Evolutionary conservation across 805 yeast genomes (phyloP), one percentile per base, ranked within the genome.

Genomic region (Candida golubevii): DNA sequence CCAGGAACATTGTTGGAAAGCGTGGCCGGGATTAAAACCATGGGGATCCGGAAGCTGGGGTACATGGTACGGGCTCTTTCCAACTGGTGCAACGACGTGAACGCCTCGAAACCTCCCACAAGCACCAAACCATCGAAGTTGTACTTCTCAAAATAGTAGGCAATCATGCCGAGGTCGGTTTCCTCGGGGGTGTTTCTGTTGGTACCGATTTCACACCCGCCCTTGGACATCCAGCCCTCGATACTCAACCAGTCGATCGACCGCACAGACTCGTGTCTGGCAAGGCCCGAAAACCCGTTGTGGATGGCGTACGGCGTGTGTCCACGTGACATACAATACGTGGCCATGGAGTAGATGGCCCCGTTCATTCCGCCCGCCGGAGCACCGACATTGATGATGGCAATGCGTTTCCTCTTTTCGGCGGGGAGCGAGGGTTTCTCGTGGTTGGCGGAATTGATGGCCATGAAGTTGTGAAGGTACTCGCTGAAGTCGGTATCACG

Each of bases 141-240:
- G 63, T 78, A 78, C 56, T 83, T 81, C 60, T 82, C 84, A 56
- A 85, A 79, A 55, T 83, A 77, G 62, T 77, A 85, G 1, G 91
- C 90, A 44, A 85, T 75, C 61, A 77, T 68, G 36, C 91, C 93
- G 45, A 79, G 69, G 64, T 85, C 53, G 27, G 53, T 83, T 41
- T 80, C 83, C 47, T 72, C 68, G 15, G 99, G 99, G 29, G 88
- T 74, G 35, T 83, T 73, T 60, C 99, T 79, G 74, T 93, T 93
- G 30, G 99, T 93, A 57, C 99, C 99, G 50, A 93, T 84, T 62
- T 90, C 97, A 28, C 97, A 88, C 27, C 99, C 99, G 58, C 99
- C 99, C 47, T 78, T 59, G 48, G 84, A 80, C 62, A 81, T 83
- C 96, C 97, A 90, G 48, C 81, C 83, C 63, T 86, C 95, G 46